phyloP scores from a whole-genome alignment of 495 filamentous ascomycete species.

The Aspergillus leporis region DNA sequence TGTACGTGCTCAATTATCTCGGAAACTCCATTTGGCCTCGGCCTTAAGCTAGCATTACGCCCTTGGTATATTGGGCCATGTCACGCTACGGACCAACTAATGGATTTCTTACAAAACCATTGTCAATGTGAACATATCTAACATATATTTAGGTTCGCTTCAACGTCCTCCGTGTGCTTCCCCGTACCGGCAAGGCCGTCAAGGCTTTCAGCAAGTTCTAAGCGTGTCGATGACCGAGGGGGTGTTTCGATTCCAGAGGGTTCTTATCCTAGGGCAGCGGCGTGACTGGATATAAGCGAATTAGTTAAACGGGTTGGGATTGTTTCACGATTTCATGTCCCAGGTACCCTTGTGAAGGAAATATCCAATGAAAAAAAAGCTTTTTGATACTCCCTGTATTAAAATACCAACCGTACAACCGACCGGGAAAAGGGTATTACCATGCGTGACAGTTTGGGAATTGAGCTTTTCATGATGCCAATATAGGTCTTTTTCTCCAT shows the following conservation, averaged over 20 bases:
- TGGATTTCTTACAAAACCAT: background rate
- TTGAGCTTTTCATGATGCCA: conserved; percentile 21
- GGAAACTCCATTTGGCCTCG: background rate
- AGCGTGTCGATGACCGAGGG: conserved; percentile 37
- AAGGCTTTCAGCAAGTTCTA: conserved; percentile 99
- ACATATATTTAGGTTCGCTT: conserved; percentile 76
- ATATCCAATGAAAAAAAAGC: conserved; percentile 51
- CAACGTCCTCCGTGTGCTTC: conserved; percentile 97
- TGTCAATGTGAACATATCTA: conserved; percentile 14
- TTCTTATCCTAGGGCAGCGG: conserved; percentile 45
- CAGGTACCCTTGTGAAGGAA: conserved; percentile 50
- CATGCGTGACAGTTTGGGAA: conserved; percentile 16
- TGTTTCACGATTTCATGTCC: conserved; percentile 53
- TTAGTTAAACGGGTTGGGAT: conserved; percentile 47
- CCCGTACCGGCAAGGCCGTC: conserved; percentile 92
- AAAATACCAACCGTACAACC: conserved; percentile 34
- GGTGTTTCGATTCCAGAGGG: conserved; percentile 37
- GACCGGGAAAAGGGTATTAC: conserved; percentile 7
- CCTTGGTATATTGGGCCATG: background rate
- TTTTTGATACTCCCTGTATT: conserved; percentile 40
- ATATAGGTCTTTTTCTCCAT: conserved; percentile 20
- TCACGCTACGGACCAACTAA: background rate
- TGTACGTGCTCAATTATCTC: conserved; percentile 56
- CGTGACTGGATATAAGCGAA: conserved; percentile 46
- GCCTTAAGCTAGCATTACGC: background rate